Base-by-base conservation (phyloP, 352 stramenopile genomes). In the Phytopythium litorale region DNA sequence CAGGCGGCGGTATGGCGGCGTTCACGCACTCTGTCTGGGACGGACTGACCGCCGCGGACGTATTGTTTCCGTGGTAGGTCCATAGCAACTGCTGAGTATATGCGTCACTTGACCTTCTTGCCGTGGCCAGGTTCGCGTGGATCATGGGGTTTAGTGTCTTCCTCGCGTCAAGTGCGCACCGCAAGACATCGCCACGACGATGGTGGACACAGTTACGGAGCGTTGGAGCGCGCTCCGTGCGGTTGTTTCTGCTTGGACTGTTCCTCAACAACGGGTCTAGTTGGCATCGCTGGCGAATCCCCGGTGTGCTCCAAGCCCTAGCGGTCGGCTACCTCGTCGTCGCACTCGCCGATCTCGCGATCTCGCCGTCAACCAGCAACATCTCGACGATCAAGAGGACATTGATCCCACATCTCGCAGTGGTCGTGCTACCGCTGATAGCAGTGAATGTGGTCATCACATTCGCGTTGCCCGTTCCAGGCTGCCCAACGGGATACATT, bases 11-110 rank as follows among this genome's bases (percentile, higher is more conserved):
- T 1, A 79, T 89, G 25, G 52, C 60, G 21, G 49, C 77, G 11
- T 94, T 94, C 58, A 70, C 65, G 4, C 88, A 96, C 68, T 89
- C 76, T 48, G 65, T 65, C 3, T 96, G 88, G 88, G 77, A 96
- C 56, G 88, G 88, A 5, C 64, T 93, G 18, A 95, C 81, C 0
- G 33, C 88, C 28, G 88, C 88, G 7, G 83, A 94, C 55, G 43
- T 89, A 23, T 65, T 92, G 1, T 96, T 96, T 50, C 87, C 88
- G 2, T 94, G 81, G 86, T 92, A 54, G 11, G 67, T 74, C 6
- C 9, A 30, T 45, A 9, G 5, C 42, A 35, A 19, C 21, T 16
- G 5, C 56, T 56, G 16, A 46, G 9, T 13, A 0, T 7, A 7
- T 32, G 7, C 19, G 6, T 62, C 21, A 25, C 9, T 5, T 32